These are phyloP conservation scores for Thuja plicata DNA, from an alignment of 83 land plant species.

Conservation along the genomic window DNA sequence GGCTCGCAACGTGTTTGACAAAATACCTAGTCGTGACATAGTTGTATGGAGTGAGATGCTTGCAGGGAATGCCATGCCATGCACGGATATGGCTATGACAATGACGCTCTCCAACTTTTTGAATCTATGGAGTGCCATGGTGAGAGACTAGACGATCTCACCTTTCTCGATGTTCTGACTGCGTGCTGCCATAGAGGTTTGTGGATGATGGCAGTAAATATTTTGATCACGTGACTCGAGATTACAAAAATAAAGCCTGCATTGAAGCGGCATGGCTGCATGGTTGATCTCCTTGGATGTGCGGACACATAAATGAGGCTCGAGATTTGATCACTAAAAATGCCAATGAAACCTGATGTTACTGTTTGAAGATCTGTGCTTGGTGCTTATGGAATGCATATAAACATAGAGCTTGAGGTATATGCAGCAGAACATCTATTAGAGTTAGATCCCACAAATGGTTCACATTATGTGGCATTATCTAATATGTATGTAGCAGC, in stretches of 20 bases:
- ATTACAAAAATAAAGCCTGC: constrained; percentile 36
- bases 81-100: constrained; percentile 40
- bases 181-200: constrained; percentile 50
- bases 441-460: too few species aligned
- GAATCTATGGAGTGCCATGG: too few species aligned
- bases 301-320: constrained; percentile 25
- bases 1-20: too few species aligned
- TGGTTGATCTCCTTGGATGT: constrained; percentile 60
- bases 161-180: constrained; percentile 55
- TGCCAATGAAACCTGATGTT: too few species aligned
- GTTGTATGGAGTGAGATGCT: constrained; percentile 49
- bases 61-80: constrained; percentile 33
- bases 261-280: constrained; percentile 4
- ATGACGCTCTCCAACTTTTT: constrained; percentile 37
- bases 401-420: too few species aligned
- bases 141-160: constrained; percentile 40
- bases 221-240: constrained; percentile 26
- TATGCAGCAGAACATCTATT: too few species aligned
- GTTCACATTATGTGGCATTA: too few species aligned
- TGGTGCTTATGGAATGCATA: too few species aligned
- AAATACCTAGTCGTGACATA: constrained; percentile 12
- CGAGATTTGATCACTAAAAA: constrained; percentile 4
- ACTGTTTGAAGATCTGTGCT: too few species aligned
- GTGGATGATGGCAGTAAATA: constrained; percentile 42
- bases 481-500: too few species aligned